phyloP scores from a whole-genome alignment of 257 asterid species.

The Ilex aquifolium region DNA sequence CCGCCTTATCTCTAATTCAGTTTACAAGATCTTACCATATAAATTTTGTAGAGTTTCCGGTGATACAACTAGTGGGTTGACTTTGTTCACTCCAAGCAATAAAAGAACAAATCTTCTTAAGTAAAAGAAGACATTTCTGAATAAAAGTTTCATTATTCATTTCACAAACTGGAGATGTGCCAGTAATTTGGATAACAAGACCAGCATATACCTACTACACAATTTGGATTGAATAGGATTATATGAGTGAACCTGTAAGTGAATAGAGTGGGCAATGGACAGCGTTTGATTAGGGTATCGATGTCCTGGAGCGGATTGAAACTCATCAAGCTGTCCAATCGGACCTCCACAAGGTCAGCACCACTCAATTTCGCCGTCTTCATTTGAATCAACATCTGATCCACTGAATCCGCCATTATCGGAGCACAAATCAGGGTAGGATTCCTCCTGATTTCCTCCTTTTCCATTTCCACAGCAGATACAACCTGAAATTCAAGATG shows the following conservation, averaged over 20 bases:
- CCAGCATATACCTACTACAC: no score
- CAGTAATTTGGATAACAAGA: no score
- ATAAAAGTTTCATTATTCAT: no score
- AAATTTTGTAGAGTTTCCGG: no score
- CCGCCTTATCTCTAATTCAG: no score
- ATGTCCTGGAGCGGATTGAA: constrained; percentile 53
- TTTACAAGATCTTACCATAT: no score
- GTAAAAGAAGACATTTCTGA: no score
- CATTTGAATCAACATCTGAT: constrained; percentile 60
- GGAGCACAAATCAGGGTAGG: constrained; percentile 89
- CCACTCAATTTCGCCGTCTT: constrained; percentile 65
- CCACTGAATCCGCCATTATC: constrained; percentile 81
- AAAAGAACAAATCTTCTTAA: no score
- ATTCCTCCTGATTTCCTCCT: constrained; percentile 45
- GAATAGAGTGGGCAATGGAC: constrained; percentile 90
- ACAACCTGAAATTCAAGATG: constrained; percentile 29
- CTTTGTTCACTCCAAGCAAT: no score
- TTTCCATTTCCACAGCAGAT: constrained; percentile 39
- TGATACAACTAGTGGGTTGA: no score
- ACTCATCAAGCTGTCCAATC: constrained; percentile 77
- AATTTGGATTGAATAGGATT: no score
- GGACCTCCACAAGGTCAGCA: constrained; percentile 89
- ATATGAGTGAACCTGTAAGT: constrained; percentile 68
- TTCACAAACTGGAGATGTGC: no score
- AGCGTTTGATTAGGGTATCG: constrained; percentile 44